phyloP scores from a whole-genome alignment of 371 early-diverging fungal species.

The Apophysomyces sp. region DNA sequence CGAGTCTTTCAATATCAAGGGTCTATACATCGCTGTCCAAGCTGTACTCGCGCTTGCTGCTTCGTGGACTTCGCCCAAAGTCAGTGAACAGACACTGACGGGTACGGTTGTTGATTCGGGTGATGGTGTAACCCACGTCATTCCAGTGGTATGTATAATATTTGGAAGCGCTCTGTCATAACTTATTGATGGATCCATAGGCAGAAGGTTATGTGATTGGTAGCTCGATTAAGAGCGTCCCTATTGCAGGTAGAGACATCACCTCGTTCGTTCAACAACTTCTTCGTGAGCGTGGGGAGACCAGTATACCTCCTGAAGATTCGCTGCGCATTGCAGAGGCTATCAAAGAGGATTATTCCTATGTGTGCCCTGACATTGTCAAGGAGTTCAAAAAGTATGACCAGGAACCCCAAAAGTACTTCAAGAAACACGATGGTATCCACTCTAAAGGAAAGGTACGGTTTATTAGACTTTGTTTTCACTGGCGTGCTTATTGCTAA shows the following conservation, averaged over 20 bases:
- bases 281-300: slow-evolving; percentile 93
- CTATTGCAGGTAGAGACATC: slow-evolving; percentile 97
- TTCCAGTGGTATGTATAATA: slow-evolving; percentile 80
- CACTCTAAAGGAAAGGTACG: slow-evolving; percentile 86
- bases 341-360: slow-evolving; percentile 96
- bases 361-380: slow-evolving; percentile 96
- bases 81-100: slow-evolving; percentile 82
- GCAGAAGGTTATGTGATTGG: slow-evolving; percentile 98
- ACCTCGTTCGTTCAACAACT: slow-evolving; percentile 96
- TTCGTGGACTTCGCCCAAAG: slow-evolving; percentile 83
- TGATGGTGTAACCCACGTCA: slow-evolving; percentile 94
- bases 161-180: neutral
- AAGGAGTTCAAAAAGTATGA: slow-evolving; percentile 96
- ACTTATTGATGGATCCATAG: slow-evolving; percentile 34
- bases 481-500: neutral
- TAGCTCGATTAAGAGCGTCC: slow-evolving; percentile 95
- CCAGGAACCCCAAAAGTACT: slow-evolving; percentile 84
- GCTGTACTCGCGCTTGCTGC: slow-evolving; percentile 92
- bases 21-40: slow-evolving; percentile 92
- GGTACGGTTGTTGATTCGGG: slow-evolving; percentile 94
- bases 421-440: slow-evolving; percentile 80
- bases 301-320: slow-evolving; percentile 93
- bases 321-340: slow-evolving; percentile 90
- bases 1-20: slow-evolving; percentile 88
- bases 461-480: neutral